Evolutionary conservation across 352 stramenopile species (phyloP), one percentile per base, ranked within the genome.

Genomic region (Globisporangium parvum): DNA sequence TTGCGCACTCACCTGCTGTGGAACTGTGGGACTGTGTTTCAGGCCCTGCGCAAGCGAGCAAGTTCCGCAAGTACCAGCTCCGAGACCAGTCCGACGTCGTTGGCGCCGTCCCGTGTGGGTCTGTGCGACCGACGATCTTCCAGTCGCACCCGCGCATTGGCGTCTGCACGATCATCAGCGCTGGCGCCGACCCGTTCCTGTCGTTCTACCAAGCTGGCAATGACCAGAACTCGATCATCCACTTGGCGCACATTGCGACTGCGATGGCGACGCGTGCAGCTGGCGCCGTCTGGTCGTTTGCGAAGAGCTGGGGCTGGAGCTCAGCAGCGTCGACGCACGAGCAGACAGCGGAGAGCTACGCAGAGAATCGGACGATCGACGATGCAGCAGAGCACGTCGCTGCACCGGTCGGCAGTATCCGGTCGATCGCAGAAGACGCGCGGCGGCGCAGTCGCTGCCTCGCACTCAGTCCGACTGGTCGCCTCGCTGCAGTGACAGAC

Each of bases 151-250:
- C 81, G 20, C 81, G 84, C 1, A 67, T 91, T 31, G 81, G 84
- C 1, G 66, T 91, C 2, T 84, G 85, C 39, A 90, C 80, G 15
- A 73, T 91, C 49, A 60, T 94, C 6, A 89, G 74, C 31, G 76
- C 80, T 21, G 84, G 84, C 0, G 75, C 73, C 0, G 67, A 71
- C 20, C 84, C 84, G 0, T 90, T 92, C 50, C 57, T 94, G 10
- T 75, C 80, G 11, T 94, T 94, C 46, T 92, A 92, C 49, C 84
- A 91, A 35, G 84, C 84, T 6, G 84, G 81, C 2, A 89, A 89
- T 31, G 84, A 94, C 53, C 81, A 91, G 50, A 92, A 90, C 47
- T 94, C 84, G 35, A 88, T 92, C 56, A 88, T 94, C 50, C 84
- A 91, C 42, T 73, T 94, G 54, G 84, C 84, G 8, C 84, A 94